Evolutionary conservation across 169 alveolate species (phyloP).

Genomic region (Plasmodium gaboni): DNA sequence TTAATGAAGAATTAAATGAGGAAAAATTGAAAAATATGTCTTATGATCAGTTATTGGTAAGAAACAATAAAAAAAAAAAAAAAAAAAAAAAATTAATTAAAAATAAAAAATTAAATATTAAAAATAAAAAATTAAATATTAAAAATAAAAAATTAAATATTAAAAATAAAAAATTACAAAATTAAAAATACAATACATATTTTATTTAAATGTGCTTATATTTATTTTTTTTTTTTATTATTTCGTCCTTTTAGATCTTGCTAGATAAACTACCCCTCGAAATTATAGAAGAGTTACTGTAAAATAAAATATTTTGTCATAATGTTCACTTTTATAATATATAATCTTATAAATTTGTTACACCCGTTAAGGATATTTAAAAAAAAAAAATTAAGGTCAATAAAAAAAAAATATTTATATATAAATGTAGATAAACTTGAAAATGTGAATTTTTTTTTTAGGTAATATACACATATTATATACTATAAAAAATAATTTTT

Average conservation of each 20-base stretch:
- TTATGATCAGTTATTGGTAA: conserved; percentile 67
- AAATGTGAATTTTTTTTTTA: too few relatives aligned
- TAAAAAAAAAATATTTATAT: too few relatives aligned
- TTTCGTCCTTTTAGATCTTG: conserved; percentile 4
- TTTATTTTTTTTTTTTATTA: background rate
- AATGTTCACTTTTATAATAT: background rate
- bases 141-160: too few relatives aligned
- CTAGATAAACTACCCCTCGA: conserved; percentile 25
- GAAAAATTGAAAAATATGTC: conserved; percentile 42
- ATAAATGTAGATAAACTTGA: too few relatives aligned
- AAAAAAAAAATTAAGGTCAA: too few relatives aligned
- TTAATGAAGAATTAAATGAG: conserved; percentile 36
- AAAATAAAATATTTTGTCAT: background rate
- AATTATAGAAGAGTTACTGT: conserved; percentile 17
- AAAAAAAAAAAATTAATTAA: background rate
- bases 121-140: too few relatives aligned
- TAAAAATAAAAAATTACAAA: too few relatives aligned
- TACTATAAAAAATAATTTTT: too few relatives aligned
- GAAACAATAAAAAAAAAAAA: background rate
- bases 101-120: background rate
- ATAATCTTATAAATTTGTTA: too few relatives aligned
- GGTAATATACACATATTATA: too few relatives aligned
- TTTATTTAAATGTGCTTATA: background rate
- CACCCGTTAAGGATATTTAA: too few relatives aligned
- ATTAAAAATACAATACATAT: too few relatives aligned